Evolutionary conservation across 768 basidiomycete species (phyloP).

Genomic region (Leccinum barrowsii): DNA sequence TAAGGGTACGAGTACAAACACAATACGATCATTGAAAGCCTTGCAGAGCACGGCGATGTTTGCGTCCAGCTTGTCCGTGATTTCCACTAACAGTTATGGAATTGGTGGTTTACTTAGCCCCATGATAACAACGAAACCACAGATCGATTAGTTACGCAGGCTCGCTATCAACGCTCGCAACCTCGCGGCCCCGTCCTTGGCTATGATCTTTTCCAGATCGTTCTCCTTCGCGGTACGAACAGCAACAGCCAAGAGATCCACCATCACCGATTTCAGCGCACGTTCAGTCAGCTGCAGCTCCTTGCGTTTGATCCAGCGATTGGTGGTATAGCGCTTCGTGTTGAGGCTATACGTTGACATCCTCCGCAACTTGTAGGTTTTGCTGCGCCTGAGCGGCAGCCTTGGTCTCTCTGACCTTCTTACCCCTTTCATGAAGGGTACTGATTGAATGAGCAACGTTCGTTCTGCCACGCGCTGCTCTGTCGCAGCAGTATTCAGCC

Average conservation of each 20-base stretch:
- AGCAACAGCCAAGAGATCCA: constrained; percentile 44
- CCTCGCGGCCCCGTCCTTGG: constrained; percentile 46
- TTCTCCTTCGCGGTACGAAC: constrained; percentile 46
- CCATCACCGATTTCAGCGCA: constrained; percentile 66
- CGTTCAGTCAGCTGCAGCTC: constrained; percentile 43
- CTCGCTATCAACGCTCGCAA: constrained; percentile 55
- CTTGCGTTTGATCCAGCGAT: constrained; percentile 50
- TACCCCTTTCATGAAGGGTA: constrained; percentile 53
- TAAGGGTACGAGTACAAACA: constrained; percentile 30
- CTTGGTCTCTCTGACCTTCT: constrained; percentile 52
- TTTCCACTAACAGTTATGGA: constrained; percentile 36
- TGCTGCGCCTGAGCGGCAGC: constrained; percentile 54
- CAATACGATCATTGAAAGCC: constrained; percentile 66
- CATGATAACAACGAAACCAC: background rate
- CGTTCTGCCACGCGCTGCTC: constrained; percentile 44
- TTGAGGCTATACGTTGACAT: constrained; percentile 54
- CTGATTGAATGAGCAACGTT: constrained; percentile 42
- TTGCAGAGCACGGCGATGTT: constrained; percentile 71
- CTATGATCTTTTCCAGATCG: constrained; percentile 60
- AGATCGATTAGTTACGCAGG: constrained; percentile 50
- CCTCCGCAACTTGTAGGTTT: constrained; percentile 33
- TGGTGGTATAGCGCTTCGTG: constrained; percentile 56
- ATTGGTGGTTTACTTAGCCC: constrained; percentile 1
- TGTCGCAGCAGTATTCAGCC: constrained; percentile 36
- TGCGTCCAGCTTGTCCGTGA: constrained; percentile 65